phyloP scores from a whole-genome alignment of 179 eudicot genomes.

The Carnegiea gigantea region DNA sequence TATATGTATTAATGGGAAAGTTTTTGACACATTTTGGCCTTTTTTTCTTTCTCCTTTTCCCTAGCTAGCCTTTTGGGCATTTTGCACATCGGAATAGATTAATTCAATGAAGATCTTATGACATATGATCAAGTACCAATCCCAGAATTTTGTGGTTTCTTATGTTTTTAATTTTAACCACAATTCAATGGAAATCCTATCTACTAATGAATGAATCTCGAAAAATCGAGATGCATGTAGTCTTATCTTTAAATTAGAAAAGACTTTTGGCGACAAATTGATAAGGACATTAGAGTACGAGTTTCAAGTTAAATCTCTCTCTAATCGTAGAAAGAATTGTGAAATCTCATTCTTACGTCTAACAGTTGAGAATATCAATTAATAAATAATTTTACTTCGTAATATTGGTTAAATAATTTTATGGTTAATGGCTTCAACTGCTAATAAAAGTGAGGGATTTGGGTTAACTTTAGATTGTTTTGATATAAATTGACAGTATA shows the following conservation, averaged over 20 bases:
- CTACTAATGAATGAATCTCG: background rate
- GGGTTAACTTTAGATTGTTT: too few relatives aligned
- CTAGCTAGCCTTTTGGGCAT: background rate
- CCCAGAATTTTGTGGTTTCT: background rate
- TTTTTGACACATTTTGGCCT: constrained; percentile 29
- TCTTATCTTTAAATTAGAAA: too few relatives aligned
- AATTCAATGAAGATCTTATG: constrained; percentile 20
- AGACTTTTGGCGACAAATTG: too few relatives aligned
- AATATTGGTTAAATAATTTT: too few relatives aligned
- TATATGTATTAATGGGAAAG: background rate
- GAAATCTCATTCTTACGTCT: too few relatives aligned
- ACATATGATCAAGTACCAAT: background rate
- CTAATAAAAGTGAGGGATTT: too few relatives aligned
- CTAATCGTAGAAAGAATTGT: background rate
- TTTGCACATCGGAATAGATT: constrained; percentile 21
- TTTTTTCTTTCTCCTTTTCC: background rate
- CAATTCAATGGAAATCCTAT: background rate
- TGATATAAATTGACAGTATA: too few relatives aligned
- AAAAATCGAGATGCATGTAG: background rate
- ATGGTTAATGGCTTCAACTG: too few relatives aligned
- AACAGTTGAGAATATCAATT: too few relatives aligned
- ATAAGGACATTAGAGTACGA: too few relatives aligned
- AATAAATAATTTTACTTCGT: too few relatives aligned
- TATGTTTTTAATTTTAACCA: background rate
- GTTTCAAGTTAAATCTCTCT: background rate